Conservation (phyloP, 176 grass and related monocot species). For the Carex littledalei region DNA sequence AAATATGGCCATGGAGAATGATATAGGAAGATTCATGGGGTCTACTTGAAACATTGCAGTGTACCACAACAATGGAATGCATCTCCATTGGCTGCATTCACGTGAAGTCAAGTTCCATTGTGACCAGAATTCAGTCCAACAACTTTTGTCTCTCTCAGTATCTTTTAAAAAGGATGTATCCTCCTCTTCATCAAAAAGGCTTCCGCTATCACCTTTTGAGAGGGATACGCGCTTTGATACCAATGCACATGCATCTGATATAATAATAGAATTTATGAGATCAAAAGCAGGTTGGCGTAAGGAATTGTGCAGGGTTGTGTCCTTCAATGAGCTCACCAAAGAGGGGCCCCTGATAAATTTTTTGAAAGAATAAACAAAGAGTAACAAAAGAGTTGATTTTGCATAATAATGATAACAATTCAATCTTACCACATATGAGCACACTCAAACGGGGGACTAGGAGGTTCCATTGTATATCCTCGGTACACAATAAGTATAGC, state of each 20-base stretch:
- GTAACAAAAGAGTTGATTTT: not conserved
- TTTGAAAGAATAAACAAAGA: not conserved
- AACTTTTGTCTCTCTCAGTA: slow-evolving; percentile 43
- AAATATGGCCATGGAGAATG: slow-evolving; percentile 90
- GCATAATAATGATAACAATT: slow-evolving; percentile 6
- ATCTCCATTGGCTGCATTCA: slow-evolving; percentile 85
- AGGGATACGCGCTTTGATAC: slow-evolving; percentile 46
- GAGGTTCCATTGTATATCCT: slow-evolving; percentile 91
- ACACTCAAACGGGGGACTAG: slow-evolving; percentile 79
- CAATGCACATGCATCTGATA: slow-evolving; percentile 97
- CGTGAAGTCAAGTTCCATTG: slow-evolving; percentile 67
- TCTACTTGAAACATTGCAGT: slow-evolving; percentile 69
- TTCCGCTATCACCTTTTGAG: slow-evolving; percentile 29
- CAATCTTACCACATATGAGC: slow-evolving; percentile 93
- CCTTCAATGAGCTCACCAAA: slow-evolving; percentile 76
- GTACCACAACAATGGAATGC: slow-evolving; percentile 82
- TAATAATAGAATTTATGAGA: slow-evolving; percentile 85
- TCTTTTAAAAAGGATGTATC: slow-evolving; percentile 46
- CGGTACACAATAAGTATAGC: slow-evolving; percentile 92
- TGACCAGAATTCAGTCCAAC: slow-evolving; percentile 73
- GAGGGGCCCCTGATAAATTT: slow-evolving; percentile 72
- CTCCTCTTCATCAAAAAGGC: slow-evolving; percentile 63
- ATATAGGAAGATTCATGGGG: slow-evolving; percentile 61
- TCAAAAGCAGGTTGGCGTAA: slow-evolving; percentile 90
- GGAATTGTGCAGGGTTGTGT: slow-evolving; percentile 68